Percentiles rank a stretch among this genome's conserved stretches.
Evolutionary conservation across 225 moss, liverwort and hornwort species (phyloP).

Genomic region (Polytrichum commune): DNA sequence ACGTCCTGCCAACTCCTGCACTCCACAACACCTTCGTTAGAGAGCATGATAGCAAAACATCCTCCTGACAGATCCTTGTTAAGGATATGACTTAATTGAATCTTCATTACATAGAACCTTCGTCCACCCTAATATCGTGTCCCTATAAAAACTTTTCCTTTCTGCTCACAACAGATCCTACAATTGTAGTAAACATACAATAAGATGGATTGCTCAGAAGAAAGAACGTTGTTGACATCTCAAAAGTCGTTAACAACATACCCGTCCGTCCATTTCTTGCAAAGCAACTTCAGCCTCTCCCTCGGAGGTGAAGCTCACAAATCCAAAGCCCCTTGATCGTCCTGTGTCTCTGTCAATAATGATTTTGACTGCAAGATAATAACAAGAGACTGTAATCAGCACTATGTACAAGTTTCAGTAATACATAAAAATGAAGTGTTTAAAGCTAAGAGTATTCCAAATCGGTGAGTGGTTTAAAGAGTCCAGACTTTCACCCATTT

Average conservation of each 20-base stretch:
- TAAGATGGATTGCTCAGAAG: not conserved
- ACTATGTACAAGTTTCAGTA: not conserved
- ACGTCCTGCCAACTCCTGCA: slow-evolving; percentile 80
- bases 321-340: slow-evolving; percentile 88
- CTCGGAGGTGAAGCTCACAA: slow-evolving; percentile 69
- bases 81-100: not conserved
- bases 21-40: slow-evolving; percentile 5
- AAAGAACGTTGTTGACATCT: not conserved
- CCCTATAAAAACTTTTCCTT: too few relatives aligned
- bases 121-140: too few relatives aligned
- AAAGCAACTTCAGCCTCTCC: slow-evolving; percentile 80
- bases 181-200: too few relatives aligned
- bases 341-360: slow-evolving; percentile 87
- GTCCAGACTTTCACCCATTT: not conserved
- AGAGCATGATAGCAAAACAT: not conserved
- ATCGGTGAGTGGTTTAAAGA: too few relatives aligned
- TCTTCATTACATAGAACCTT: not conserved
- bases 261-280: slow-evolving; percentile 92
- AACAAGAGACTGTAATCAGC: not conserved
- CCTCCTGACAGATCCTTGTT: too few relatives aligned
- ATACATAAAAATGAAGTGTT: too few relatives aligned
- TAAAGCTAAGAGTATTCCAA: too few relatives aligned
- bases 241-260: slow-evolving; percentile 13
- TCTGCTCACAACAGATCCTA: too few relatives aligned
- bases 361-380: slow-evolving; percentile 50